phyloP scores from a whole-genome alignment of 768 basidiomycete species.

The Auricularia sp. region DNA sequence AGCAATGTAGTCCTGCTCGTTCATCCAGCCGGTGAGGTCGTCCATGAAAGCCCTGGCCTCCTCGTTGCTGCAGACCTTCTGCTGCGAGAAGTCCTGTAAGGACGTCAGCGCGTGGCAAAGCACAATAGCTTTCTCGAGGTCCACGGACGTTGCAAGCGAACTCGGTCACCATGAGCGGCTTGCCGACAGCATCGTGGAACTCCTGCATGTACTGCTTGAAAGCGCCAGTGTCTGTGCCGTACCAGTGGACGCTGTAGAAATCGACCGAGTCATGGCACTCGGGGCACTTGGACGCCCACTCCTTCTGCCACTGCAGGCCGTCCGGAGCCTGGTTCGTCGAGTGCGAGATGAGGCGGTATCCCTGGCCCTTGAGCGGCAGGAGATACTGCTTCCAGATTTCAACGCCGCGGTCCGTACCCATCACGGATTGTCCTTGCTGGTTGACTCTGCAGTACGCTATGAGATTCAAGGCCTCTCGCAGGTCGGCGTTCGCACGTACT shows the following conservation, averaged over 20 bases:
- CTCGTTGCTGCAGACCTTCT: neutral
- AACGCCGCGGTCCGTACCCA: slow-evolving; percentile 40
- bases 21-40: slow-evolving; percentile 27
- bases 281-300: slow-evolving; percentile 44
- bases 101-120: neutral
- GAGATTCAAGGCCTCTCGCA: neutral
- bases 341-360: slow-evolving; percentile 53
- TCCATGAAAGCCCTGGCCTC: neutral
- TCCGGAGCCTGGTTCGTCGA: slow-evolving; percentile 50
- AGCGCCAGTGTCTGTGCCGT: slow-evolving; percentile 38
- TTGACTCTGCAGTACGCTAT: slow-evolving; percentile 47
- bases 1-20: slow-evolving; percentile 30
- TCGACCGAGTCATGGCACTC: slow-evolving; percentile 11
- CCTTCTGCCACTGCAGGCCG: slow-evolving; percentile 54
- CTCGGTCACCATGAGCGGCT: slow-evolving; percentile 54
- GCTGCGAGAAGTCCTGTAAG: neutral
- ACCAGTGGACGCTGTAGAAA: slow-evolving; percentile 55
- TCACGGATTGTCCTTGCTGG: slow-evolving; percentile 47
- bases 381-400: slow-evolving; percentile 52
- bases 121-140: neutral
- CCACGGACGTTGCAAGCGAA: slow-evolving; percentile 51
- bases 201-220: slow-evolving; percentile 43
- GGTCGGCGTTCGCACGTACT: neutral
- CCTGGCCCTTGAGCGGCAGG: slow-evolving; percentile 41
- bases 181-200: slow-evolving; percentile 34